Evolutionary conservation across 2,329 filamentous ascomycete genomes (phyloP).

Genomic region (Botrytis paeoniae): DNA sequence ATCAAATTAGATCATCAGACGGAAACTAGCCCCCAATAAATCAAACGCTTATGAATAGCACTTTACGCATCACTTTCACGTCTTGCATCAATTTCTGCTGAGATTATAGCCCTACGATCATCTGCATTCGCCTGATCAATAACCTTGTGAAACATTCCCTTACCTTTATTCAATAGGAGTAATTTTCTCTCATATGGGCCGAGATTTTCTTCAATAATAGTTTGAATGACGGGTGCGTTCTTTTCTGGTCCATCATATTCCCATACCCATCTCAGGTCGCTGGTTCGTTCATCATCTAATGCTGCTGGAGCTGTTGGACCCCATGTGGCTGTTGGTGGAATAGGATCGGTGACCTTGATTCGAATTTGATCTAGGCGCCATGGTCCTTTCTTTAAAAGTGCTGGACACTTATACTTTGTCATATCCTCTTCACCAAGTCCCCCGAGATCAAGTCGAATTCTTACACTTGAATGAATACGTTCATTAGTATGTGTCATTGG

Average conservation of each 20-base stretch:
- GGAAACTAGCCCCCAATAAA: slow-evolving; percentile 17
- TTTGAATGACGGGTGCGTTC: slow-evolving; percentile 42
- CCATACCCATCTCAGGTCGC: slow-evolving; percentile 50
- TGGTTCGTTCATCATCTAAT: slow-evolving; percentile 33
- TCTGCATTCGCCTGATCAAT: slow-evolving; percentile 12
- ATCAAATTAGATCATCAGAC: slow-evolving; percentile 13
- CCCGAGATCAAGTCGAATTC: slow-evolving; percentile 39
- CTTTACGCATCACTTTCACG: slow-evolving; percentile 8
- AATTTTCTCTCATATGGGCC: slow-evolving; percentile 53
- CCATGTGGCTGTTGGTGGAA: slow-evolving; percentile 39
- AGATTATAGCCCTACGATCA: slow-evolving; percentile 3
- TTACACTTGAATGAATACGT: slow-evolving; percentile 39
- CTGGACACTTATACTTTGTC: slow-evolving; percentile 41
- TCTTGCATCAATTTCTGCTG: slow-evolving; percentile 8
- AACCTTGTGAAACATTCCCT: slow-evolving; percentile 22
- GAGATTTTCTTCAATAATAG: slow-evolving; percentile 52
- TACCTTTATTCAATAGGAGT: slow-evolving; percentile 42
- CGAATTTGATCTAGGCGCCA: slow-evolving; percentile 31
- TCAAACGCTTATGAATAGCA: slow-evolving; percentile 8
- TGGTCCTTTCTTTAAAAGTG: slow-evolving; percentile 30
- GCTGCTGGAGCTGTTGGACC: slow-evolving; percentile 31
- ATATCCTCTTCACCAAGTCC: slow-evolving; percentile 40
- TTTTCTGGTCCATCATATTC: slow-evolving; percentile 48
- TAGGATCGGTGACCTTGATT: slow-evolving; percentile 34
- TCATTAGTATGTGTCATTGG: slow-evolving; percentile 42